Evolutionary conservation across 495 filamentous ascomycete species (phyloP).

Genomic region (Saxophila tyrrhenica): DNA sequence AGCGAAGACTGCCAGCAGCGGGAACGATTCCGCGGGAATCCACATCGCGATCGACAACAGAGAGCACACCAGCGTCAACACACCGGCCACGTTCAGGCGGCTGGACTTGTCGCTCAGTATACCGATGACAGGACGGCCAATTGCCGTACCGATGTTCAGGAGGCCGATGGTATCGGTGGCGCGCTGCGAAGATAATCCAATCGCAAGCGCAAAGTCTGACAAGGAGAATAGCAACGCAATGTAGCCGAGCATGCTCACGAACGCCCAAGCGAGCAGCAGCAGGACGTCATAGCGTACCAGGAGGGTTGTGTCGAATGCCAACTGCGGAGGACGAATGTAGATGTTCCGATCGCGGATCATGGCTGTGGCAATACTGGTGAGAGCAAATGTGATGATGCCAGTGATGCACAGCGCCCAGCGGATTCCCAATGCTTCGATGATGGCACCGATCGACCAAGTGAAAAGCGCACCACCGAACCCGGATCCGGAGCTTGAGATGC

Average conservation of each 20-base stretch:
- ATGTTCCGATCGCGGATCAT: slow-evolving; percentile 57
- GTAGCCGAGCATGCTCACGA: slow-evolving; percentile 60
- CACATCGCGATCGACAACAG: slow-evolving; percentile 53
- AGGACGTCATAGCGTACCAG: slow-evolving; percentile 17
- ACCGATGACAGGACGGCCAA: slow-evolving; percentile 57
- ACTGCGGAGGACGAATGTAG: slow-evolving; percentile 14
- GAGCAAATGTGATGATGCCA: slow-evolving; percentile 45
- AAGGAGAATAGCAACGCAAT: slow-evolving; percentile 58
- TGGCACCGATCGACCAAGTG: slow-evolving; percentile 39
- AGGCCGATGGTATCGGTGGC: slow-evolving; percentile 58
- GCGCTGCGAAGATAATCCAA: neutral
- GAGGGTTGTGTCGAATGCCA: slow-evolving; percentile 45
- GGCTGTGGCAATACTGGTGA: slow-evolving; percentile 44
- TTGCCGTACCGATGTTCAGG: slow-evolving; percentile 53
- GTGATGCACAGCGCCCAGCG: slow-evolving; percentile 48
- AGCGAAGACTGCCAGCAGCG: neutral
- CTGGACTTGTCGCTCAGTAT: slow-evolving; percentile 53
- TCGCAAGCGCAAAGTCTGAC: slow-evolving; percentile 45
- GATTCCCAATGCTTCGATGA: slow-evolving; percentile 49
- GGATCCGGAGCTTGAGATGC: slow-evolving; percentile 57
- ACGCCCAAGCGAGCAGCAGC: slow-evolving; percentile 54
- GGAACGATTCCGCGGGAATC: slow-evolving; percentile 30
- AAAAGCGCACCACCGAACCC: slow-evolving; percentile 59
- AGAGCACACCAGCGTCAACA: slow-evolving; percentile 47
- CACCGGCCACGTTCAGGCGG: slow-evolving; percentile 51